Evolutionary conservation across 2,329 filamentous ascomycete genomes (phyloP), one percentile per base, ranked within the genome.

Genomic region (Neopestalotiopsis rosae): DNA sequence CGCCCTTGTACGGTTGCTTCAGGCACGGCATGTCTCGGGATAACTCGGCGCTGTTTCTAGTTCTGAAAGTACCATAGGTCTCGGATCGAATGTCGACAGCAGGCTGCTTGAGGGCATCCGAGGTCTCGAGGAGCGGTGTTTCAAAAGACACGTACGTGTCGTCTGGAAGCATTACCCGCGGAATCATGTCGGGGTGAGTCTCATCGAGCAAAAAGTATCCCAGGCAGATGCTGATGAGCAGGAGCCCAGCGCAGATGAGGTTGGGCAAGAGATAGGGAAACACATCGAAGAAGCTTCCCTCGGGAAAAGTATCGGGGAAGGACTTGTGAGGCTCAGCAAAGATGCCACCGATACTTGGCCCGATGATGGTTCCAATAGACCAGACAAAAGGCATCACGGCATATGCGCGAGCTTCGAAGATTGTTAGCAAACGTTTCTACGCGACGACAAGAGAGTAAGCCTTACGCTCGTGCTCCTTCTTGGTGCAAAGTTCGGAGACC

Each of bases 381-480:
- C 95, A 98, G 7, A 97, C 92, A 76, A 97, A 97, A 0, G 95
- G 95, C 94, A 98, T 97, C 59, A 97, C 89, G 2, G 94, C 90
- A 79, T 95, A 97, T 34, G 95, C 95, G 71, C 92, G 90, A 69
- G 94, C 92, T 94, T 74, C 71, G 4, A 42, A 66, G 2, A 38
- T 7, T 13, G 62, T 69, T 24, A 68, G 67, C 12, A n/a, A 9
- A 2, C 59, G 24, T 28, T 28, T 28, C 24, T 24, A 24, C 14
- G 7, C n/a, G 20, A 20, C 12, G n/a, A 52, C 9, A 20, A 34
- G 28, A 34, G 2, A 12, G 14, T 2, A 13, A 28, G 52, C 88
- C 91, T 85, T 82, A 94, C 91, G 94, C 81, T 97, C 94, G 81
- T 97, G 93, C 75, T 95, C 92, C 14, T 93, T 94, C 69, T 91